Percentiles rank a stretch among this genome's conserved stretches.
Evolutionary conservation across 208 protist species (phyloP).

Genomic region (Leishmania tarentolae): DNA sequence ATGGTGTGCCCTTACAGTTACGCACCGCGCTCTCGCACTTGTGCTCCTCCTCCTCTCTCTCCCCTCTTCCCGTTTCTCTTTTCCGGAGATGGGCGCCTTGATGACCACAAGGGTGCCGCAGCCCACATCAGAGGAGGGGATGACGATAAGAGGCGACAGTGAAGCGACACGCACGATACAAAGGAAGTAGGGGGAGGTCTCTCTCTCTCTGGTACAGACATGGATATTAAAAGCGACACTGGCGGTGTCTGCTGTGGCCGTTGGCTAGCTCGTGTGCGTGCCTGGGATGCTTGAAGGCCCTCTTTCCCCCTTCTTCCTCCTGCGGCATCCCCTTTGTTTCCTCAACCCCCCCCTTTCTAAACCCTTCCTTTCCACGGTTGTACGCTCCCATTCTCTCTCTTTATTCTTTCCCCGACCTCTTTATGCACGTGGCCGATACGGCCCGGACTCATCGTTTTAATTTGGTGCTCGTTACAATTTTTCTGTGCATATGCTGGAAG

Average conservation of each 20-base stretch:
- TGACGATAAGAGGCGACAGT: neutral
- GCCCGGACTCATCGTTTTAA: conserved; percentile 8
- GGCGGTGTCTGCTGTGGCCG: too few species aligned
- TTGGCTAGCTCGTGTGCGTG: neutral
- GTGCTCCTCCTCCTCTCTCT: neutral
- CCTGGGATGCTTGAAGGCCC: neutral
- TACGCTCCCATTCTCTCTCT: neutral
- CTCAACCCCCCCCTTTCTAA: neutral
- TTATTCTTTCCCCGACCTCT: neutral
- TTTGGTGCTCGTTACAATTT: neutral
- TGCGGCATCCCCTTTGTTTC: conserved; percentile 1
- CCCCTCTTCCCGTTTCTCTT: neutral
- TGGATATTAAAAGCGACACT: neutral
- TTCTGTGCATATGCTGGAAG: neutral
- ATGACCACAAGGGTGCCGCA: neutral
- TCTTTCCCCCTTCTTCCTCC: conserved; percentile 9
- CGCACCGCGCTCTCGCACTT: neutral
- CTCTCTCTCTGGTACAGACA: neutral
- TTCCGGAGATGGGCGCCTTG: neutral
- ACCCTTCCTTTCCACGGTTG: neutral
- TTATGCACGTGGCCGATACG: neutral
- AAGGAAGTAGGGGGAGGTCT: too few species aligned
- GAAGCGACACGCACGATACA: neutral
- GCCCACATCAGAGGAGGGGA: neutral
- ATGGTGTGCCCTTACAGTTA: neutral